A percentile compares a stretch with the other conserved stretches of the same genome.
Evolutionary conservation across 2,329 filamentous ascomycete species (phyloP).

Genomic region (Fusarium dimerum): DNA sequence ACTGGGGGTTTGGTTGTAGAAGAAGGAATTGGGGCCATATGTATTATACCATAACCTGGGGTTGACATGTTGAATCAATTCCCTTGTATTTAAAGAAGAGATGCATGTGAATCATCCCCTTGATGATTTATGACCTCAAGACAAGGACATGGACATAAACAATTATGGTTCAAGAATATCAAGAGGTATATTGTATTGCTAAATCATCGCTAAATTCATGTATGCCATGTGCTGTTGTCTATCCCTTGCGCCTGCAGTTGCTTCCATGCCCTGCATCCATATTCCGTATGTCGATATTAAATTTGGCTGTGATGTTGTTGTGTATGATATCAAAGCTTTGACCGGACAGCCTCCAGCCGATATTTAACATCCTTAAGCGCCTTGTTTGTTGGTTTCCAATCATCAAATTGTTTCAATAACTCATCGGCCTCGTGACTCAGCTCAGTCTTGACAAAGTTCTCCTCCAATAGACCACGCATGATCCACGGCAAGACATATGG

Average conservation of each 20-base stretch:
- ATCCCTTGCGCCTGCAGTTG: neutral
- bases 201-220: neutral
- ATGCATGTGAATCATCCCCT: neutral
- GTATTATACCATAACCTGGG: neutral
- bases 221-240: neutral
- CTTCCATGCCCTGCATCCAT: neutral
- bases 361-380: slow-evolving; percentile 95
- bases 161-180: neutral
- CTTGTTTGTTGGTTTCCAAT: slow-evolving; percentile 90
- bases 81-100: neutral
- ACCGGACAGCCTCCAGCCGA: slow-evolving; percentile 85
- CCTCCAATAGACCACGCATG: slow-evolving; percentile 89
- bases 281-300: neutral
- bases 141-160: neutral
- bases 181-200: neutral
- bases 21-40: neutral
- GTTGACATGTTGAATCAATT: neutral
- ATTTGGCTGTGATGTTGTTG: neutral
- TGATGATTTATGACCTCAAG: neutral
- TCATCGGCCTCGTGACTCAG: slow-evolving; percentile 74
- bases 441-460: slow-evolving; percentile 84
- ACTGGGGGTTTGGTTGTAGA: slow-evolving; percentile 5
- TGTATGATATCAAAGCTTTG: slow-evolving; percentile 60
- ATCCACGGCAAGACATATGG: slow-evolving; percentile 94
- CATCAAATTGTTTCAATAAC: slow-evolving; percentile 84